phyloP scores from a whole-genome alignment of 352 stramenopile species.

The Phytopythium ostracodes region DNA sequence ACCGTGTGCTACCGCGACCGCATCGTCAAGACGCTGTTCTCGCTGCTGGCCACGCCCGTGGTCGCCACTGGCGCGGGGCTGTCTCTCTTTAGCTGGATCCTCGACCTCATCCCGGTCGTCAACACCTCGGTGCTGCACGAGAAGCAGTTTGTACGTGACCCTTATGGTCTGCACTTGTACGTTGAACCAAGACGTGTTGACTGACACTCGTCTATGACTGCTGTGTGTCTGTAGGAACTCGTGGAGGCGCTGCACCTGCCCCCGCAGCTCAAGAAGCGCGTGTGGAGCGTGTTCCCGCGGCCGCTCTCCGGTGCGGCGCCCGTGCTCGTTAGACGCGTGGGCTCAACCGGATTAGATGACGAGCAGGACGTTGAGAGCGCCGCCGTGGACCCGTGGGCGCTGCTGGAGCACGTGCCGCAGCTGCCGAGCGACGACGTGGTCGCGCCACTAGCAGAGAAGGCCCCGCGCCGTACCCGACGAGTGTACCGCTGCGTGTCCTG shows the following conservation, averaged over 20 bases:
- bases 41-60: constrained; percentile 63
- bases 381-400: constrained; percentile 68
- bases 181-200: background rate
- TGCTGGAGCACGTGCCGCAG: constrained; percentile 66
- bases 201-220: constrained; percentile 4
- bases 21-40: constrained; percentile 81
- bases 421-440: constrained; percentile 67
- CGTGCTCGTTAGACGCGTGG: constrained; percentile 19
- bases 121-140: constrained; percentile 70
- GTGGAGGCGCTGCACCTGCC: constrained; percentile 61
- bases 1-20: constrained; percentile 83
- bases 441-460: constrained; percentile 27
- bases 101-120: constrained; percentile 79
- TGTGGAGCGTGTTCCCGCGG: constrained; percentile 71
- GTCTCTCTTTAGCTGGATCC: constrained; percentile 84
- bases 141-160: constrained; percentile 65
- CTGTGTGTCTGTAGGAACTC: constrained; percentile 46
- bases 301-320: constrained; percentile 28
- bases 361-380: constrained; percentile 16
- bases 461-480: constrained; percentile 50
- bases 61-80: constrained; percentile 51
- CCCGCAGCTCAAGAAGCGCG: constrained; percentile 47
- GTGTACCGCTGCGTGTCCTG: constrained; percentile 51
- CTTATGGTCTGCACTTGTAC: background rate
- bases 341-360: constrained; percentile 6